Evolutionary conservation across 2,329 filamentous ascomycete species (phyloP).

Genomic region (Bipolaris oryzae): DNA sequence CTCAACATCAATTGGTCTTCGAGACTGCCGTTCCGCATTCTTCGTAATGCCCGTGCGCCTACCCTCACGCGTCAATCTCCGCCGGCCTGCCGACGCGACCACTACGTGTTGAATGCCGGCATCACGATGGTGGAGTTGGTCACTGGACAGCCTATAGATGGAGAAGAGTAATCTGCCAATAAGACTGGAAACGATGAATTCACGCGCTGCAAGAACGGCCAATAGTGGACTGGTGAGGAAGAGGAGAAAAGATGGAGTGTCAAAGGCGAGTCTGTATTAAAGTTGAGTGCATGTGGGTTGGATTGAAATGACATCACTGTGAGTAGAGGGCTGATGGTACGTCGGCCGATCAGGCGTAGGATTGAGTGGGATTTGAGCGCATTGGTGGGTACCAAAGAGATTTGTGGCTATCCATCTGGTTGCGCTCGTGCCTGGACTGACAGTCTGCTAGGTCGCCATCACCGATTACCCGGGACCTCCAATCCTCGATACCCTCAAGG

Average conservation of each 20-base stretch:
- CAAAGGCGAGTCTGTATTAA: slow-evolving; percentile 60
- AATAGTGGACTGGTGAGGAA: slow-evolving; percentile 43
- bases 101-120: slow-evolving; percentile 74
- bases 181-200: slow-evolving; percentile 1
- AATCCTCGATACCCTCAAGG: slow-evolving; percentile 63
- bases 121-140: slow-evolving; percentile 55
- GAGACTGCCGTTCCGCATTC: not conserved
- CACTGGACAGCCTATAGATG: slow-evolving; percentile 33
- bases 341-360: slow-evolving; percentile 48
- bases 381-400: slow-evolving; percentile 53
- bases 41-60: slow-evolving; percentile 29
- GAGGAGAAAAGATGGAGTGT: slow-evolving; percentile 54
- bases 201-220: slow-evolving; percentile 22
- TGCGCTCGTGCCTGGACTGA: not conserved
- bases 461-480: slow-evolving; percentile 71
- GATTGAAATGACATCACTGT: slow-evolving; percentile 18
- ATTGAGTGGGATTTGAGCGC: slow-evolving; percentile 55
- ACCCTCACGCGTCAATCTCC: slow-evolving; percentile 39
- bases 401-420: slow-evolving; percentile 18
- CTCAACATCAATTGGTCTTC: not conserved
- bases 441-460: slow-evolving; percentile 56
- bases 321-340: slow-evolving; percentile 37
- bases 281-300: slow-evolving; percentile 70
- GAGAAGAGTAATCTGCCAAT: not conserved
- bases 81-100: slow-evolving; percentile 45